phyloP scores from a whole-genome alignment of 345 rosid species.

The Eucalyptus paniculata region DNA sequence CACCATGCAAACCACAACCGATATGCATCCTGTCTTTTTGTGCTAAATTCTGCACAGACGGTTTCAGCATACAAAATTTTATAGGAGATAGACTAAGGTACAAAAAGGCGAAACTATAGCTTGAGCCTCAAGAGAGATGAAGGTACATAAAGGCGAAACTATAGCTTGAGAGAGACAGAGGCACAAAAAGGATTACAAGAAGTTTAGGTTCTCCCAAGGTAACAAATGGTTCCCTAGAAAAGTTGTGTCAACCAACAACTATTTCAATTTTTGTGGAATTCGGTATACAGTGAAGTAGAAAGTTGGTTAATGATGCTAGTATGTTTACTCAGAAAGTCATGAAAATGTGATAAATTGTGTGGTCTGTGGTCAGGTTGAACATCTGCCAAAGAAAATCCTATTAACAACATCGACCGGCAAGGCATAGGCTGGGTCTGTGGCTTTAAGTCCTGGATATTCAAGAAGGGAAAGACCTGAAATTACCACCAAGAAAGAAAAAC shows the following conservation, averaged over 20 bases:
- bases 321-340: neutral
- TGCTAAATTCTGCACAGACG: neutral
- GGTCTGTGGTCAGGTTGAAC: neutral
- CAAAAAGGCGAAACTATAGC: neutral
- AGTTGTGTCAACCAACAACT: neutral
- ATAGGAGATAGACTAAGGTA: neutral
- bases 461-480: conserved; percentile 82
- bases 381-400: conserved; percentile 32
- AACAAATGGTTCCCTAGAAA: neutral
- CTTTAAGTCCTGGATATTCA: conserved; percentile 79
- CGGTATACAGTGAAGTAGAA: neutral
- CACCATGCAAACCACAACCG: neutral
- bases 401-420: conserved; percentile 76
- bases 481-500: neutral
- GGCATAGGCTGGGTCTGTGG: conserved; percentile 89
- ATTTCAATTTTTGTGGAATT: neutral
- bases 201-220: neutral
- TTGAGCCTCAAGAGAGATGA: neutral
- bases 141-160: neutral
- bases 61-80: neutral
- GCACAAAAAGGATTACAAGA: neutral
- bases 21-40: neutral
- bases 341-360: neutral
- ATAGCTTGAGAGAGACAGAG: neutral
- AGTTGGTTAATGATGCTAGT: neutral